Conservation (phyloP, 176 grass and related monocot species). For the Lolium rigidum region DNA sequence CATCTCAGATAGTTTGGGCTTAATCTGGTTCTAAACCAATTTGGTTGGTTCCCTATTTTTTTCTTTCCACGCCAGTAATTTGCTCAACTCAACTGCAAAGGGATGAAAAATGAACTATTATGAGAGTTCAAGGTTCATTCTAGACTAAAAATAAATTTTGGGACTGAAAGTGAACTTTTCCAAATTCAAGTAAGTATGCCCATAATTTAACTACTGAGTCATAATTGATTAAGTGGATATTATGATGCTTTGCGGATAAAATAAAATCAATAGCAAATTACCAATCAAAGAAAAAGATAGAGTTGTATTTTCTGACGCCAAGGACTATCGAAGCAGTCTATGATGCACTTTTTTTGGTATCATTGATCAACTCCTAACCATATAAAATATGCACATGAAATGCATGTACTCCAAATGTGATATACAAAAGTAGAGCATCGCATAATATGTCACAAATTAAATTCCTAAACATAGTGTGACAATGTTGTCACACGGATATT, state of each 20-base stretch:
- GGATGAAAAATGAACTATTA: too few species aligned
- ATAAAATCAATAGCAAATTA: background rate
- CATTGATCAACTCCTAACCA: background rate
- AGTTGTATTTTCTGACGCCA: background rate
- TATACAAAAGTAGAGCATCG: background rate
- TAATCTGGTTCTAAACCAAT: too few species aligned
- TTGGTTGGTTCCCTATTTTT: too few species aligned
- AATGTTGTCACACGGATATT: background rate
- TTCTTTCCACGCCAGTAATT: too few species aligned
- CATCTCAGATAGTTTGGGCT: too few species aligned
- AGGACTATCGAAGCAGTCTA: background rate
- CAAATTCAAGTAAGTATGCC: background rate
- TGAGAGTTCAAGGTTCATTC: too few species aligned
- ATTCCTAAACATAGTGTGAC: background rate
- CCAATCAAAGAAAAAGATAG: background rate
- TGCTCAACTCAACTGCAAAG: too few species aligned
- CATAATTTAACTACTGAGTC: conserved; percentile 3
- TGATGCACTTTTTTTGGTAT: background rate
- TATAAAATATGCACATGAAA: background rate
- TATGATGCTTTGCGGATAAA: background rate
- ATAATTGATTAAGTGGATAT: background rate
- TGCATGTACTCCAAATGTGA: background rate
- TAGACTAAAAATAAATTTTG: too few species aligned
- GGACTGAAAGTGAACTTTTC: too few species aligned
- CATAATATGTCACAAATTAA: conserved; percentile 7